These are phyloP conservation scores for Penicillium sp. DNA, from an alignment of 2,329 filamentous ascomycete genomes.

Conservation along the genomic window DNA sequence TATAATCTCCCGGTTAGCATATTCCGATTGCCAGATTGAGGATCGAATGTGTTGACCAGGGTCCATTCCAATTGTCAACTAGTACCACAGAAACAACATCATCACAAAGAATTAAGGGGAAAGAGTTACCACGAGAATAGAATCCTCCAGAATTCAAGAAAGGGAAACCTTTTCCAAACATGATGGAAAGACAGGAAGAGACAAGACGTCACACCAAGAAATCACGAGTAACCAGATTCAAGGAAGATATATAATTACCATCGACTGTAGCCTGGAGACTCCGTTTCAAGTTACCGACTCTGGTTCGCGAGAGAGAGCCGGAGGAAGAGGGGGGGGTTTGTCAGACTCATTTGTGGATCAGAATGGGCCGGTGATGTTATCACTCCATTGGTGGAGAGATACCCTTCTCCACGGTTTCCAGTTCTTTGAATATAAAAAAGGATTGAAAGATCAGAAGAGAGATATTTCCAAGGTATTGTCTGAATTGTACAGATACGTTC, in stretches of 20 bases:
- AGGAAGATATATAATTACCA: constrained; percentile 41
- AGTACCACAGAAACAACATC: not conserved
- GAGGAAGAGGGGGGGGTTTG: constrained; percentile 44
- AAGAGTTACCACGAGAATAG: constrained; percentile 44
- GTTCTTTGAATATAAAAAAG: not conserved
- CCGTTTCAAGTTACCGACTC: constrained; percentile 43
- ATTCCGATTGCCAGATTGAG: not conserved
- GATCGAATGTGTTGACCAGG: constrained; percentile 9
- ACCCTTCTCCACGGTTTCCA: constrained; percentile 2
- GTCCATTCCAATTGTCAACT: constrained; percentile 15
- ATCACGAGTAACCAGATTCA: constrained; percentile 12
- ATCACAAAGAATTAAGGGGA: constrained; percentile 13
- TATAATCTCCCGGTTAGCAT: constrained; percentile 25
- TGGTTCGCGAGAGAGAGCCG: constrained; percentile 41
- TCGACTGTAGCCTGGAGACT: constrained; percentile 47
- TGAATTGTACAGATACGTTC: constrained; percentile 1
- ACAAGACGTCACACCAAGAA: constrained; percentile 1
- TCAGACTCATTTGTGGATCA: constrained; percentile 41
- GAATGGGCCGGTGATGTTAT: not conserved
- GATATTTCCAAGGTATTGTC: not conserved
- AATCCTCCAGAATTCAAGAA: constrained; percentile 40
- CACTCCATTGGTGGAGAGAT: constrained; percentile 12
- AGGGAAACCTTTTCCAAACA: constrained; percentile 44
- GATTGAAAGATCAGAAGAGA: not conserved
- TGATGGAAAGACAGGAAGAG: constrained; percentile 24